Conservation (phyloP, 371 early-diverging fungal species). For the Rhizopus stolonifer region DNA sequence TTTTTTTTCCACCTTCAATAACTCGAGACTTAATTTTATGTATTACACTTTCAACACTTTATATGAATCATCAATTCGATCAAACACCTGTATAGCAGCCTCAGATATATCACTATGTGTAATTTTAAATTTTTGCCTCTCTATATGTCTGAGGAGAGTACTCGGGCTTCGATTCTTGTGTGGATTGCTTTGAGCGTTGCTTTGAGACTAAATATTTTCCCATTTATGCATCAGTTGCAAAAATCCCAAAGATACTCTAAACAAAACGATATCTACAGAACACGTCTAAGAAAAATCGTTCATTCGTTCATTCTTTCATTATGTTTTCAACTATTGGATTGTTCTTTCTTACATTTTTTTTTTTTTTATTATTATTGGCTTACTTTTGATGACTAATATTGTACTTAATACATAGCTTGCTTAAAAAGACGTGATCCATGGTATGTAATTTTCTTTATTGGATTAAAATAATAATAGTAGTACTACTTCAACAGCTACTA, state of each 20-base stretch:
- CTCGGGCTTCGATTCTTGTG: constrained; percentile 30
- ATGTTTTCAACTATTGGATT: no score
- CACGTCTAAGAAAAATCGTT: no score
- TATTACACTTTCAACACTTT: constrained; percentile 90
- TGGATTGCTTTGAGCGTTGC: constrained; percentile 28
- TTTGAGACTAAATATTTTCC: constrained; percentile 54
- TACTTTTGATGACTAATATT: no score
- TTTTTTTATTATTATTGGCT: no score
- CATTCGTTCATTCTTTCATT: no score
- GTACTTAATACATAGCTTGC: no score
- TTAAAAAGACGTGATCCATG: no score
- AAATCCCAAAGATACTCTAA: constrained; percentile 85
- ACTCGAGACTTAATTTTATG: no score
- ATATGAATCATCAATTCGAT: constrained; percentile 68
- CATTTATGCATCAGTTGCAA: constrained; percentile 69
- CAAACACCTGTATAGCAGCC: constrained; percentile 77
- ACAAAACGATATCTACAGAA: constrained; percentile 77
- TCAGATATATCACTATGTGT: constrained; percentile 74
- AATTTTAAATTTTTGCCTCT: constrained; percentile 83
- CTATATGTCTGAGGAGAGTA: constrained; percentile 67
- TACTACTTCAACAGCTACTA: no score
- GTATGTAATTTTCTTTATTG: no score
- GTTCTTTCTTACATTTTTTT: no score
- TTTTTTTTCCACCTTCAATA: constrained; percentile 91
- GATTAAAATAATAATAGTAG: no score